Evolutionary conservation across 345 rosid genomes (phyloP), one percentile per base, ranked within the genome.

Genomic region (Syzygium aqueum): DNA sequence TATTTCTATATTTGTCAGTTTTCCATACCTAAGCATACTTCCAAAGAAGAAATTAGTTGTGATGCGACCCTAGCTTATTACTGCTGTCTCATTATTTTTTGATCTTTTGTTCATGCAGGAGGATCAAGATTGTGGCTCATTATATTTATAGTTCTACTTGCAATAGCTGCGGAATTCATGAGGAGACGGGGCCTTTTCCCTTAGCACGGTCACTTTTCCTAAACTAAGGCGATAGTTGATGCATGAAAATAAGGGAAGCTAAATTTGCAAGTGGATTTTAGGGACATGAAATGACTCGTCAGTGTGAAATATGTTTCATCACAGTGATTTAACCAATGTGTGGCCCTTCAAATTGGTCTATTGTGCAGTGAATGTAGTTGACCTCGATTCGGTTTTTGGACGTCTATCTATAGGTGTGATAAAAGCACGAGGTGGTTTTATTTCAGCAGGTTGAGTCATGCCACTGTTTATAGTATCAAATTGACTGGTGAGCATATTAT

Each of bases 61-160:
- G 28, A 43, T 19, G 67, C 30, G 6, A 19, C 37, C n/a, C n/a
- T 22, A 33, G 53, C 77, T 28, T 59, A 7, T n/a, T 5, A 25
- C 51, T 14, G 5, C 28, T 13, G 23, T 21, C 17, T 85, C 52
- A 33, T 19, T 86, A 10, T 50, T 82, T 52, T 11, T 13, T 85
- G 8, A 8, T 37, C 16, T 5, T 88, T 63, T 30, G 85, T 40
- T 46, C 50, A 52, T 86, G 86, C 90, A 90, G 92, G 89, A 28
- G 89, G 88, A 77, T 61, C 37, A 22, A 87, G 85, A 80, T 53
- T 85, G 85, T 84, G 89, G 91, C 80, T 90, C 78, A 85, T 89
- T 33, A 46, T 91, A 33, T 49, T 91, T 77, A 52, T 90, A 78
- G 51, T 91, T 28, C 67, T 90, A 28, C 85, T 91, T 54, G 90